phyloP scores from a whole-genome alignment of 805 yeast genomes.

The Metschnikowia dekortorum region DNA sequence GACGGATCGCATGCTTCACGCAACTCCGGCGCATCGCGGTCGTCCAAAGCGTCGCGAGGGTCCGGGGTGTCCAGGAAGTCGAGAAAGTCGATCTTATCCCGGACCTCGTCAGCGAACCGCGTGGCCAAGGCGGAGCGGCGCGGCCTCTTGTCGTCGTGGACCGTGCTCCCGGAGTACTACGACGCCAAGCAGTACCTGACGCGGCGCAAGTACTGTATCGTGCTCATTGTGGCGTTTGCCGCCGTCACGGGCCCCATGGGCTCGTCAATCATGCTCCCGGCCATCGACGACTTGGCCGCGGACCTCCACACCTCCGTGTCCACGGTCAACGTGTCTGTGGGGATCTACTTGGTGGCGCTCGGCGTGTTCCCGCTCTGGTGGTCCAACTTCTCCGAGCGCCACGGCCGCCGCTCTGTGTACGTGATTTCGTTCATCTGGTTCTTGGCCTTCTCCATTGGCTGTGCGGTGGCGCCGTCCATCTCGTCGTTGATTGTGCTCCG shows the following conservation, averaged over 20 bases:
- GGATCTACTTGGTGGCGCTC: slow-evolving; percentile 65
- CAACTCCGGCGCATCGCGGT: too few species aligned
- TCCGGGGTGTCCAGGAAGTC: too few species aligned
- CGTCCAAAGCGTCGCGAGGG: too few species aligned
- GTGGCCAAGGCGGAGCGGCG: slow-evolving; percentile 39
- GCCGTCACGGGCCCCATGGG: slow-evolving; percentile 88
- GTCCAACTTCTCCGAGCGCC: slow-evolving; percentile 71
- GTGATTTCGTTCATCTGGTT: slow-evolving; percentile 61
- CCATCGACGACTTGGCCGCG: slow-evolving; percentile 53
- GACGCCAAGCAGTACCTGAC: slow-evolving; percentile 65
- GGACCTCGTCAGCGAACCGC: not conserved
- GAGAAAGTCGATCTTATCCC: too few species aligned
- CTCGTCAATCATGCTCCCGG: slow-evolving; percentile 77
- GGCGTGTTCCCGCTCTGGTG: slow-evolving; percentile 89
- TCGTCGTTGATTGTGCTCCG: slow-evolving; percentile 63
- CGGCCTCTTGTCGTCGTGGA: slow-evolving; percentile 51
- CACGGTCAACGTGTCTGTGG: slow-evolving; percentile 73
- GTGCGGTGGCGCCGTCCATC: slow-evolving; percentile 61
- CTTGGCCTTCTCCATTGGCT: slow-evolving; percentile 65
- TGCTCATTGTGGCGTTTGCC: slow-evolving; percentile 64
- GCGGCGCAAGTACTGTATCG: slow-evolving; percentile 48
- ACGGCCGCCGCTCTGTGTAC: slow-evolving; percentile 74
- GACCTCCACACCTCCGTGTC: slow-evolving; percentile 54
- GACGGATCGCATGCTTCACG: not conserved
- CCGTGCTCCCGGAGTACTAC: slow-evolving; percentile 64